Conservation (phyloP, 345 rosid species). For the Eucalyptus coolabah region DNA sequence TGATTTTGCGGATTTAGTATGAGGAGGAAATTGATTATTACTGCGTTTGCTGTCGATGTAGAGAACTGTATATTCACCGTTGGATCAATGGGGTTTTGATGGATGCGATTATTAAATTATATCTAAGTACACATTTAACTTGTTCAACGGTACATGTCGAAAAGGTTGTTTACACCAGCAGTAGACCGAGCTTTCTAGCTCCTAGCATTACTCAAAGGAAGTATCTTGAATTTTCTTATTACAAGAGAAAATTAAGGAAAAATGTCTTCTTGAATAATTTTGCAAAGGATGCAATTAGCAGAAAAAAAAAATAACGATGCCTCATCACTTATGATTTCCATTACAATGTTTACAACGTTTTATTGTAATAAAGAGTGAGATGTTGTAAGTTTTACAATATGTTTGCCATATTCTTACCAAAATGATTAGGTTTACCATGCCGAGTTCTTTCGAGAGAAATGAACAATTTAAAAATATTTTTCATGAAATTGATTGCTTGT, state of each 20-base stretch:
- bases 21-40: not conserved
- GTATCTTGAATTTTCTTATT: fast-evolving
- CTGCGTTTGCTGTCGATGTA: fast-evolving
- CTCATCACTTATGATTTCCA: not conserved
- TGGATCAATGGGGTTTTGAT: fast-evolving
- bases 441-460: not conserved
- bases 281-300: not conserved
- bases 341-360: not conserved
- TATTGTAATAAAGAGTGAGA: not conserved
- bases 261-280: not conserved
- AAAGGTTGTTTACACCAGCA: not conserved
- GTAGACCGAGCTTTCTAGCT: not conserved
- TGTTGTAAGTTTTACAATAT: not conserved
- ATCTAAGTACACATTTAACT: not conserved
- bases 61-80: fast-evolving
- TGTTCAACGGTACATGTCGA: fast-evolving
- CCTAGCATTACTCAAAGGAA: not conserved
- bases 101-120: not conserved
- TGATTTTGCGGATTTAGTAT: not conserved
- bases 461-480: not conserved
- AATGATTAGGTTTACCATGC: not conserved
- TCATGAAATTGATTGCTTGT: fast-evolving
- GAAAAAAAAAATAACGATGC: not conserved
- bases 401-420: not conserved
- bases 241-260: not conserved